Evolutionary conservation across 164 flowering plant genomes (phyloP).

Genomic region (Vitis rupestris): DNA sequence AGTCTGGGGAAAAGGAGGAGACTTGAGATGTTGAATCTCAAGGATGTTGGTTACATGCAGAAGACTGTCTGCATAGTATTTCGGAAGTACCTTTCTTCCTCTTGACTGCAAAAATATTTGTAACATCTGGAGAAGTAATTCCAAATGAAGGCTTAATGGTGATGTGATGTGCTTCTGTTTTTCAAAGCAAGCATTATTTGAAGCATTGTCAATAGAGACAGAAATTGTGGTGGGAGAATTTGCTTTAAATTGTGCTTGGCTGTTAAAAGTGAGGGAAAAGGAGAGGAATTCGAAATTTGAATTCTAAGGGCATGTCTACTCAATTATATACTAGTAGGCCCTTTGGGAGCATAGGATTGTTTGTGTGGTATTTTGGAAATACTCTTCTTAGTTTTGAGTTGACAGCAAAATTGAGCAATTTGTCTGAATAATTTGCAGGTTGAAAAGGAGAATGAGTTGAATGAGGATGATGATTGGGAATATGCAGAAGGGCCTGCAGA

Average conservation of each 20-base stretch:
- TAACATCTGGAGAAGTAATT: too few species aligned
- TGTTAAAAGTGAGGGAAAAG: not conserved
- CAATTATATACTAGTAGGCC: not conserved
- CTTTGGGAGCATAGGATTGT: not conserved
- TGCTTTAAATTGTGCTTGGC: not conserved
- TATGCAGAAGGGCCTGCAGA: slow-evolving; percentile 92
- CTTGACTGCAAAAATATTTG: too few species aligned
- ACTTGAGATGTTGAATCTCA: too few species aligned
- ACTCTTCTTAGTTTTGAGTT: not conserved
- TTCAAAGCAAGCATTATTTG: not conserved
- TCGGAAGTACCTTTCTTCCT: too few species aligned
- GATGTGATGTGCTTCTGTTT: too few species aligned
- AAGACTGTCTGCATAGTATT: too few species aligned
- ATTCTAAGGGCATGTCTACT: not conserved
- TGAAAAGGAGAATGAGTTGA: slow-evolving; percentile 19
- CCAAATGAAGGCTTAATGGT: too few species aligned
- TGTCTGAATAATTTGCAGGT: slow-evolving; percentile 5
- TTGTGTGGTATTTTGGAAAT: not conserved
- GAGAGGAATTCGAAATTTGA: not conserved
- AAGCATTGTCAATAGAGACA: not conserved
- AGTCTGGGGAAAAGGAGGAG: not conserved
- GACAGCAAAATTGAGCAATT: not conserved
- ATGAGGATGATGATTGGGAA: slow-evolving; percentile 72
- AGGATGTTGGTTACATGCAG: not conserved
- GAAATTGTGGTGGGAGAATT: not conserved